A percentile compares a stretch with the other conserved stretches of the same genome.
These are phyloP conservation scores for Coniferiporia weirii DNA, from an alignment of 1,284 basidiomycete genomes.

Conservation along the genomic window DNA sequence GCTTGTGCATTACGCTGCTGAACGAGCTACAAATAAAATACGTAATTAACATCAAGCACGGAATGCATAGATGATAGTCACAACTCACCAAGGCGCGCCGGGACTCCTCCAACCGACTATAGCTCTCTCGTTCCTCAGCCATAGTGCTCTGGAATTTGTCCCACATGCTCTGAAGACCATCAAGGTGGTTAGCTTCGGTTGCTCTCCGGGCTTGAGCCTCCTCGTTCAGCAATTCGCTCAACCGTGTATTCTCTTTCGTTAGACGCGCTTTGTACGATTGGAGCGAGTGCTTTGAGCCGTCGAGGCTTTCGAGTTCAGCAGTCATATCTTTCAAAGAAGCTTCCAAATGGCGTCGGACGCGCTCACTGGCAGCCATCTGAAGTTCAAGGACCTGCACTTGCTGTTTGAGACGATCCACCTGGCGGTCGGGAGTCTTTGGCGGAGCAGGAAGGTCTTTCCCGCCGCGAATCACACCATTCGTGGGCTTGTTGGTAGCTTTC, in stretches of 20 bases:
- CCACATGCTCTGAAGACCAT: conserved; percentile 65
- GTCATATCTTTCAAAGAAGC: conserved; percentile 57
- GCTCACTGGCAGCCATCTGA: conserved; percentile 62
- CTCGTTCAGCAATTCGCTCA: conserved; percentile 54
- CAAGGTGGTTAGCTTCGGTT: conserved; percentile 57
- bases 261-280: conserved; percentile 53
- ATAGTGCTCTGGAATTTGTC: conserved; percentile 62
- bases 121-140: conserved; percentile 54
- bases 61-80: background rate
- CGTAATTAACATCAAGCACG: background rate
- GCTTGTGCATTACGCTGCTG: conserved; percentile 62
- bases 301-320: conserved; percentile 57
- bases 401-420: conserved; percentile 53
- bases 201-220: conserved; percentile 60
- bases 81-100: conserved; percentile 58
- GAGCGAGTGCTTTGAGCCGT: conserved; percentile 61
- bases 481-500: conserved; percentile 33
- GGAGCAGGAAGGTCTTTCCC: conserved; percentile 33
- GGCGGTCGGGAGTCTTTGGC: conserved; percentile 41
- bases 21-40: conserved; percentile 40
- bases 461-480: conserved; percentile 33
- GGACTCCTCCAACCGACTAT: conserved; percentile 63
- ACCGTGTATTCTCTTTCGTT: conserved; percentile 52
- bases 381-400: conserved; percentile 66
- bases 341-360: conserved; percentile 64